These are phyloP conservation scores for Parastagonospora nodorum DNA, from an alignment of 2,329 filamentous ascomycete species.

Conservation along the genomic window DNA sequence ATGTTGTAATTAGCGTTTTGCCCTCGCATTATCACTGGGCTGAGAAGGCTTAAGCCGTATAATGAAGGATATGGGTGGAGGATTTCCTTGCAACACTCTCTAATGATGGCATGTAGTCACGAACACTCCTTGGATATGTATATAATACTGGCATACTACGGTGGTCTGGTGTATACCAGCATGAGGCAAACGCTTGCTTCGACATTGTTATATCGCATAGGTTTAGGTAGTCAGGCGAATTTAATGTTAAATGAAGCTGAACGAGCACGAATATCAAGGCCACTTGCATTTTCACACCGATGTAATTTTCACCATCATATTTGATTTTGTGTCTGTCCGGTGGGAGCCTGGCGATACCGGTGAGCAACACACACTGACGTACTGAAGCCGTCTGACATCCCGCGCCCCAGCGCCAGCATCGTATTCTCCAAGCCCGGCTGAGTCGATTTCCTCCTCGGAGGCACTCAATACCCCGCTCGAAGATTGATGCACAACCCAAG, in stretches of 20 bases:
- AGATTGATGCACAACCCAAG: too few species aligned
- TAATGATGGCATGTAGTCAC: conserved; percentile 15
- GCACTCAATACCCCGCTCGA: too few species aligned
- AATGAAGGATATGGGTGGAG: conserved; percentile 4
- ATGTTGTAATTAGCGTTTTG: conserved; percentile 11
- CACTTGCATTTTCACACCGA: neutral
- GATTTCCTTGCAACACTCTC: conserved; percentile 14
- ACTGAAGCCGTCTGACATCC: too few species aligned
- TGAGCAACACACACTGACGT: too few species aligned
- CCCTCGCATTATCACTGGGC: conserved; percentile 2
- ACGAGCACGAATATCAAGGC: neutral
- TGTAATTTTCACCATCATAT: neutral
- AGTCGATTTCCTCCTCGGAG: too few species aligned
- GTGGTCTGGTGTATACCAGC: conserved; percentile 1
- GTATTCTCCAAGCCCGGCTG: too few species aligned
- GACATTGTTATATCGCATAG: neutral
- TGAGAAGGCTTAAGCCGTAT: conserved; percentile 1
- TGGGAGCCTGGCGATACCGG: too few species aligned
- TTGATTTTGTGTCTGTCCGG: too few species aligned
- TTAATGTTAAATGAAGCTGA: conserved; percentile 1
- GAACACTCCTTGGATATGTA: conserved; percentile 16
- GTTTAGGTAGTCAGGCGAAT: neutral
- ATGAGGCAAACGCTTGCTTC: neutral
- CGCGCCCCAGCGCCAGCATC: too few species aligned
- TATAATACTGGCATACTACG: conserved; percentile 6